Percentiles rank a stretch among this genome's conserved stretches.
These are phyloP conservation scores for Gossypium schwendimanii DNA, from an alignment of 441 rosid species.

Conservation along the genomic window DNA sequence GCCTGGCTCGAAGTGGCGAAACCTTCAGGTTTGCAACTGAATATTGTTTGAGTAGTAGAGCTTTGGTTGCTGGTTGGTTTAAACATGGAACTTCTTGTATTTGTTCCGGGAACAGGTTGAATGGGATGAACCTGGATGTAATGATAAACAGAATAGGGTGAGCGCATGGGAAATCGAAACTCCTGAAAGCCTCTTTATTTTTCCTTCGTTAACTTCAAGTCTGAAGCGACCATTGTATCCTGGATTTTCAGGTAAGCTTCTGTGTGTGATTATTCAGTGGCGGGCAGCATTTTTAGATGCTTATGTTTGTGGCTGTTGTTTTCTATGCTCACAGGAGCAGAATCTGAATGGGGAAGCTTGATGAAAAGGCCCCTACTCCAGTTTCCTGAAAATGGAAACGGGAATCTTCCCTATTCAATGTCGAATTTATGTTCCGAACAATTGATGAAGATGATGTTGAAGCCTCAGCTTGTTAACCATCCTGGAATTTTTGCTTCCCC, in stretches of 20 bases:
- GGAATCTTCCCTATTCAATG: conserved; percentile 43
- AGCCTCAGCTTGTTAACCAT: conserved; percentile 40
- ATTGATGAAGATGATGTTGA: conserved; percentile 65
- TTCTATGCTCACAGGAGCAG: conserved; percentile 40
- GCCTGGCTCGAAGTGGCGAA: conserved; percentile 99
- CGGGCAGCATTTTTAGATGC: background rate
- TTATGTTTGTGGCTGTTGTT: background rate
- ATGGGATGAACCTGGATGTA: conserved; percentile 98
- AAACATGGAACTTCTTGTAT: background rate
- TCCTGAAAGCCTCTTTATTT: conserved; percentile 94
- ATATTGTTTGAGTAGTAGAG: background rate
- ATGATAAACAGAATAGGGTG: conserved; percentile 81
- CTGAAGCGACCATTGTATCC: conserved; percentile 75
- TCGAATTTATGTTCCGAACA: conserved; percentile 52
- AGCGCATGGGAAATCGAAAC: conserved; percentile 98
- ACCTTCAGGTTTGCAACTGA: conserved; percentile 58
- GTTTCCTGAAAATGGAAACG: conserved; percentile 50
- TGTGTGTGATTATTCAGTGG: background rate
- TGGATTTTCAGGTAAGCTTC: conserved; percentile 55
- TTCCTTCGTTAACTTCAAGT: conserved; percentile 88
- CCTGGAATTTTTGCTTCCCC: conserved; percentile 26
- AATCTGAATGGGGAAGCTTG: conserved; percentile 80
- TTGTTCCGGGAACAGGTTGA: conserved; percentile 47
- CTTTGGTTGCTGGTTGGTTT: background rate
- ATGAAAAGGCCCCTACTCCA: conserved; percentile 63